Percentiles rank a stretch among this genome's conserved stretches.
These are phyloP conservation scores for Aureobasidium pullulans DNA, from an alignment of 2,329 filamentous ascomycete species.

Conservation along the genomic window DNA sequence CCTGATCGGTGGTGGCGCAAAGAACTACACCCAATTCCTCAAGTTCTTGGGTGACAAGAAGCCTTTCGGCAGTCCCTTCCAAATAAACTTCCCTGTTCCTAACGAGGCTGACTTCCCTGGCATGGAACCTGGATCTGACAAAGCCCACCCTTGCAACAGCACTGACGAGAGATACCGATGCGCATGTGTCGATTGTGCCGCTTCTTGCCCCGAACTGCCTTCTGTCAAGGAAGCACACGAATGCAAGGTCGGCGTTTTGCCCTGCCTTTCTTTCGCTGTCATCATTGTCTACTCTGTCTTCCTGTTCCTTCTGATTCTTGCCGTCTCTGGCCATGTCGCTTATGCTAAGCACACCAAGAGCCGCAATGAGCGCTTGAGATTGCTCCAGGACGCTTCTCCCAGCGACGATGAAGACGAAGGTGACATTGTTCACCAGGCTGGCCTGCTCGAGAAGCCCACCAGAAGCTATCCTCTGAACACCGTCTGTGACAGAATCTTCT, in stretches of 20 bases:
- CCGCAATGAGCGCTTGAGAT: constrained; percentile 72
- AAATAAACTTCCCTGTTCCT: constrained; percentile 80
- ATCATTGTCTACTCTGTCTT: constrained; percentile 78
- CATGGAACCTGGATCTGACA: constrained; percentile 68
- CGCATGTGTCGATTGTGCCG: constrained; percentile 86
- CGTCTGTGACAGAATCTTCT: constrained; percentile 72
- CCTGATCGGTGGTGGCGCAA: constrained; percentile 90
- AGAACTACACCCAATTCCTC: constrained; percentile 78
- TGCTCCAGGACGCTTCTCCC: constrained; percentile 74
- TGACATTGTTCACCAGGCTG: constrained; percentile 68
- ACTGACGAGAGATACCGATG: constrained; percentile 79
- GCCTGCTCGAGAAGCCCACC: constrained; percentile 70
- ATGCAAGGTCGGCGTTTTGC: constrained; percentile 80
- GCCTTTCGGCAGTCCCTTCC: constrained; percentile 85
- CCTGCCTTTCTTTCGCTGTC: constrained; percentile 87
- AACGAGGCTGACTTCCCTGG: constrained; percentile 51
- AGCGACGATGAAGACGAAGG: constrained; percentile 94
- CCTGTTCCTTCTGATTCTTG: constrained; percentile 58
- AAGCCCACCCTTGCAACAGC: constrained; percentile 81
- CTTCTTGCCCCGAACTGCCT: constrained; percentile 75
- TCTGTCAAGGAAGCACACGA: constrained; percentile 60
- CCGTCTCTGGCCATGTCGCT: constrained; percentile 64
- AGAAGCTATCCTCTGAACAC: constrained; percentile 78
- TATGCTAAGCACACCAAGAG: constrained; percentile 66
- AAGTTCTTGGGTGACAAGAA: constrained; percentile 93